phyloP scores from a whole-genome alignment of 2,329 filamentous ascomycete genomes.

The Alternaria viburni region DNA sequence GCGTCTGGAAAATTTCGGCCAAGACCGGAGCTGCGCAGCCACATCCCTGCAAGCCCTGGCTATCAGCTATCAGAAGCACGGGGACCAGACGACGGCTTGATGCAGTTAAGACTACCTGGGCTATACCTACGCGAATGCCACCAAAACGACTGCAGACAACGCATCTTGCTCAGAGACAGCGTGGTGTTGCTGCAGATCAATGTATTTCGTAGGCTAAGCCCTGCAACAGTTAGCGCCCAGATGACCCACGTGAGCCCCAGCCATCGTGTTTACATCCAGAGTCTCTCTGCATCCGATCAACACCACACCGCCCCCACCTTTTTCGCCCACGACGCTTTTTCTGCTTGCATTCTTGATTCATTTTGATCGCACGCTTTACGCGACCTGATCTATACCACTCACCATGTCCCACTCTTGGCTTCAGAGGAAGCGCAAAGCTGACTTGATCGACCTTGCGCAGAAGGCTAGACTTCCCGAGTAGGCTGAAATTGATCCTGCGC shows the following conservation, averaged over 20 bases:
- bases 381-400: conserved; percentile 50
- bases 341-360: conserved; percentile 21
- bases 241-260: conserved; percentile 29
- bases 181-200: conserved; percentile 3
- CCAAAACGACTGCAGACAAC: not conserved
- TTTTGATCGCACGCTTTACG: conserved; percentile 56
- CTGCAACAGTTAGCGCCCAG: conserved; percentile 16
- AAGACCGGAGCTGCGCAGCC: conserved; percentile 29
- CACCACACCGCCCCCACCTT: conserved; percentile 25
- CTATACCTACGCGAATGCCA: not conserved
- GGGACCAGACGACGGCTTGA: conserved; percentile 22
- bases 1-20: conserved; percentile 37
- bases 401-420: conserved; percentile 75
- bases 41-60: conserved; percentile 6
- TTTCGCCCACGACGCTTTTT: conserved; percentile 19
- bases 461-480: conserved; percentile 75
- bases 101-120: not conserved
- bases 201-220: not conserved
- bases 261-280: conserved; percentile 29
- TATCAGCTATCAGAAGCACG: conserved; percentile 17
- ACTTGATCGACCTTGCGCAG: conserved; percentile 76
- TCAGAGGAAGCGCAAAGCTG: conserved; percentile 80
- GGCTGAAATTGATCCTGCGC: conserved; percentile 5
- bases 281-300: conserved; percentile 27
- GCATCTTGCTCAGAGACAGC: not conserved